Evolutionary conservation across 805 yeast species (phyloP).

Genomic region (Zygotorulaspora florentina): DNA sequence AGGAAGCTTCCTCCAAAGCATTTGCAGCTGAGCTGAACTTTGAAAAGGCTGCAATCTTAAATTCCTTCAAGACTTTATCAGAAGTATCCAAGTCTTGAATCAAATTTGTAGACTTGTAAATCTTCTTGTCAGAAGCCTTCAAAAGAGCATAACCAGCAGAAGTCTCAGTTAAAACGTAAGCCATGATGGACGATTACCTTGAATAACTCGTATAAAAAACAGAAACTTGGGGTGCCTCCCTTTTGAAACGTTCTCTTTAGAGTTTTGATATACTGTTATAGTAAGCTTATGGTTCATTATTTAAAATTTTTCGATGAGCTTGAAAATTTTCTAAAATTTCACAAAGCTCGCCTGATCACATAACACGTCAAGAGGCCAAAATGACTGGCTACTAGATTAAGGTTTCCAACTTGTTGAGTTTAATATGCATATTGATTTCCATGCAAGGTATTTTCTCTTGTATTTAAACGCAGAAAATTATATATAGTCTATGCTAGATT

Average conservation of each 20-base stretch:
- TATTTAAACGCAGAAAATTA: not conserved
- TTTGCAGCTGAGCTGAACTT: conserved; percentile 92
- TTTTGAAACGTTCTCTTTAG: conserved; percentile 1
- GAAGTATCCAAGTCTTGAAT: conserved; percentile 74
- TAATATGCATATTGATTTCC: too few species aligned
- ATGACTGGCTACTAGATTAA: too few species aligned
- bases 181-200: conserved; percentile 43
- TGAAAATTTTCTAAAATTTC: conserved; percentile 17
- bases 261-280: not conserved
- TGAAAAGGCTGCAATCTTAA: conserved; percentile 92
- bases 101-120: conserved; percentile 75
- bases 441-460: too few species aligned
- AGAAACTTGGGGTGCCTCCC: not conserved
- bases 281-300: not conserved
- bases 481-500: conserved; percentile 6
- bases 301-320: conserved; percentile 30
- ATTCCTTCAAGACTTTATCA: conserved; percentile 81
- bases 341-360: not conserved
- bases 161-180: conserved; percentile 92
- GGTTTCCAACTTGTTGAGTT: too few species aligned
- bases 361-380: not conserved
- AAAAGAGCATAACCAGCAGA: conserved; percentile 98
- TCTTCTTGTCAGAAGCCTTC: conserved; percentile 96
- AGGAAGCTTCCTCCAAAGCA: conserved; percentile 92
- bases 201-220: not conserved